These are phyloP conservation scores for Akanthomyces dipterigenus DNA, from an alignment of 2,329 filamentous ascomycete species.

Conservation along the genomic window DNA sequence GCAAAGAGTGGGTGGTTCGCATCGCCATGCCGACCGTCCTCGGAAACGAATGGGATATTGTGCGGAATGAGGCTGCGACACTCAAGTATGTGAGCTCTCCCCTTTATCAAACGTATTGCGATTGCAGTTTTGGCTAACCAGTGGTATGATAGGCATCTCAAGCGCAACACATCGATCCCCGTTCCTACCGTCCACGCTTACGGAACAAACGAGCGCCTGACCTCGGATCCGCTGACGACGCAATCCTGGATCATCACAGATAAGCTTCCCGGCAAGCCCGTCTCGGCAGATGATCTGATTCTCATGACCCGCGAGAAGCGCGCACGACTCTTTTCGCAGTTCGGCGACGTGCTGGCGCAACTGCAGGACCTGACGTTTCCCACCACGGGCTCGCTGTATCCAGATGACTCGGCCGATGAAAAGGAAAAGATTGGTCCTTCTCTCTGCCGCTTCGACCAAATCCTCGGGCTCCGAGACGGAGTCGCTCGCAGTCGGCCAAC, in stretches of 20 bases:
- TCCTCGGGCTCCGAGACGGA: background rate
- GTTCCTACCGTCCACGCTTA: background rate
- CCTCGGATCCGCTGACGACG: background rate
- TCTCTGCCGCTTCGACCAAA: background rate
- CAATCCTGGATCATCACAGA: background rate
- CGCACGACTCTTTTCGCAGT: background rate
- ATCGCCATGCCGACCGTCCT: background rate
- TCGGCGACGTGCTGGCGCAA: background rate
- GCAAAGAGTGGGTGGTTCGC: background rate
- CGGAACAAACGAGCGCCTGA: background rate
- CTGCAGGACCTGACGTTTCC: background rate
- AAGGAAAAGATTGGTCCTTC: background rate
- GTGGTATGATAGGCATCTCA: background rate
- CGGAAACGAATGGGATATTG: background rate
- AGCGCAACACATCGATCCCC: background rate
- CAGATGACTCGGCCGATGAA: background rate
- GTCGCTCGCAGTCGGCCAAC: background rate
- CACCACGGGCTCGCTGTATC: background rate
- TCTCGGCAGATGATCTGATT: background rate
- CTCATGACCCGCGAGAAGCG: background rate
- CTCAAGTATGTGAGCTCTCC: background rate
- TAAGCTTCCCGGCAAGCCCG: background rate
- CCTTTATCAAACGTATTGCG: background rate
- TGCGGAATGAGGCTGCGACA: background rate
- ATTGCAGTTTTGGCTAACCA: background rate